Evolutionary conservation across 768 basidiomycete species (phyloP).

Genomic region (Aureoboletus auriporus): DNA sequence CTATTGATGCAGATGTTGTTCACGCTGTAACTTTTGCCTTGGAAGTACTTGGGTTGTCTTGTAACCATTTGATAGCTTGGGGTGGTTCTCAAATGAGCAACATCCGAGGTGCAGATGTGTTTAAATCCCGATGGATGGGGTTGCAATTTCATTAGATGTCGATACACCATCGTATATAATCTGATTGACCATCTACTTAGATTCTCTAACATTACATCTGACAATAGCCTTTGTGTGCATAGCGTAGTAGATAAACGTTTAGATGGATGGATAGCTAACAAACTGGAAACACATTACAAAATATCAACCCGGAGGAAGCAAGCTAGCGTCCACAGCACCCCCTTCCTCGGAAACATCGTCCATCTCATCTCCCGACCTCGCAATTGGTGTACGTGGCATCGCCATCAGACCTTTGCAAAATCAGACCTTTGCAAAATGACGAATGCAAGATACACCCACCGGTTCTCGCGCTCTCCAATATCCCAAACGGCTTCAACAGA

Average conservation of each 20-base stretch:
- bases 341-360: conserved; percentile 49
- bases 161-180: not conserved
- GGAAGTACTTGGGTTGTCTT: not conserved
- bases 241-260: not conserved
- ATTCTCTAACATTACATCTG: not conserved
- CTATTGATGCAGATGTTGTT: not conserved
- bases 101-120: not conserved
- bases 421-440: not conserved
- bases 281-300: too few species aligned
- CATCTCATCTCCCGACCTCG: conserved; percentile 52
- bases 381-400: conserved; percentile 94
- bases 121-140: not conserved
- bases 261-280: not conserved
- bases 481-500: conserved; percentile 89
- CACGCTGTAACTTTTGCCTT: not conserved
- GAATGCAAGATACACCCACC: conserved; percentile 46
- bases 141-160: not conserved
- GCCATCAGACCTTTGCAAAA: conserved; percentile 79
- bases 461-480: conserved; percentile 91
- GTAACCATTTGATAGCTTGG: not conserved
- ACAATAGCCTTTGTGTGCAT: not conserved
- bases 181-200: not conserved
- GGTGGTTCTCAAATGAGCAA: not conserved
- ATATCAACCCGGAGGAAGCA: conserved; percentile 87
- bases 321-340: conserved; percentile 78